A percentile compares a stretch with the other conserved stretches of the same genome.
phyloP scores from a whole-genome alignment of 2,329 filamentous ascomycete genomes.

The Huntiella abstrusa region DNA sequence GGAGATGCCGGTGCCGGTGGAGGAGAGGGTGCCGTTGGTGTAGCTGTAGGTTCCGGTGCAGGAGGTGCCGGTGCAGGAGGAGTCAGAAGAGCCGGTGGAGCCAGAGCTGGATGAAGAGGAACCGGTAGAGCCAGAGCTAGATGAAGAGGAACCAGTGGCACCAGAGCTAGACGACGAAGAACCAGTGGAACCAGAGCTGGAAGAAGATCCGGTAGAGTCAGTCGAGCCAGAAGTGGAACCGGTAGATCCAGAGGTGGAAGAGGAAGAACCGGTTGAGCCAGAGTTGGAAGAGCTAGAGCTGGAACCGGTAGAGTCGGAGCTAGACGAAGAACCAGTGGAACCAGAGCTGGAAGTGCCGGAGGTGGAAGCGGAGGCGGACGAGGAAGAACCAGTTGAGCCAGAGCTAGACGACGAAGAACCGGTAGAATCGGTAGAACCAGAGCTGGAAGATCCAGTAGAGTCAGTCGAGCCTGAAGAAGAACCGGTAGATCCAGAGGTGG shows the following conservation, averaged over 20 bases:
- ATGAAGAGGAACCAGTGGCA: not conserved
- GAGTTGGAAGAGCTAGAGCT: conserved; percentile 19
- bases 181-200: not conserved
- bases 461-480: too few relatives aligned
- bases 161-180: not conserved
- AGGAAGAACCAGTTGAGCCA: conserved; percentile 18
- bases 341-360: not conserved
- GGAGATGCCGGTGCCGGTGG: not conserved
- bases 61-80: not conserved
- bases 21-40: not conserved
- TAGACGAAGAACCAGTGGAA: conserved; percentile 13
- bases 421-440: conserved; percentile 12
- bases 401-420: not conserved
- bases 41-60: conserved; percentile 3
- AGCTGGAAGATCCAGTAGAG: not conserved
- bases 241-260: not conserved
- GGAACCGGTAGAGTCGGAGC: conserved; percentile 12
- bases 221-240: not conserved
- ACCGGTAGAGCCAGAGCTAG: not conserved
- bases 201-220: not conserved
- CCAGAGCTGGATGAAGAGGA: not conserved
- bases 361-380: not conserved
- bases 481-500: too few relatives aligned
- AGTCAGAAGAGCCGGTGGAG: not conserved
- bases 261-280: conserved; percentile 16